These are phyloP conservation scores for Leccinum barrowsii DNA, from an alignment of 768 basidiomycete species.

Conservation along the genomic window DNA sequence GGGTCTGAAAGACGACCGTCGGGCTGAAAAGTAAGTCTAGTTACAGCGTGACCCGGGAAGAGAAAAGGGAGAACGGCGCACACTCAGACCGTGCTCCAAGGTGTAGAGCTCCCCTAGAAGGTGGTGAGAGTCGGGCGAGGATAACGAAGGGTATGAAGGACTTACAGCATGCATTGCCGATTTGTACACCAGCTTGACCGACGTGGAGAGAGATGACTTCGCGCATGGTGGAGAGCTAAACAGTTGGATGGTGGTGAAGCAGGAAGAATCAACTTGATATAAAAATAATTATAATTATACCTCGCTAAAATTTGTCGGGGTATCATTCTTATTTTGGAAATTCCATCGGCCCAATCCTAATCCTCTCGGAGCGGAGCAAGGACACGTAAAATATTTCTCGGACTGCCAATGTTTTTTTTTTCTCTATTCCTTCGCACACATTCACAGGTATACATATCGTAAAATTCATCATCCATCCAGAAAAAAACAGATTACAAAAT, in stretches of 20 bases:
- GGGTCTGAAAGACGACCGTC: slow-evolving; percentile 82
- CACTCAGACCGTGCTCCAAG: slow-evolving; percentile 93
- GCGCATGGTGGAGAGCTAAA: slow-evolving; percentile 51
- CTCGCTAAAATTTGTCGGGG: slow-evolving; percentile 19
- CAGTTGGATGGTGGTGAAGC: slow-evolving; percentile 11
- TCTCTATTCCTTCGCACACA: neutral
- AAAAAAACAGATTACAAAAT: slow-evolving; percentile 27
- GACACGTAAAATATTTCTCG: neutral
- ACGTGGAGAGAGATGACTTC: slow-evolving; percentile 97
- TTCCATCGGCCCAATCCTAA: slow-evolving; percentile 8
- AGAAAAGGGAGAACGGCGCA: slow-evolving; percentile 40
- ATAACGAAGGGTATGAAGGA: slow-evolving; percentile 15
- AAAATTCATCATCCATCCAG: slow-evolving; percentile 32
- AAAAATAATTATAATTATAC: neutral
- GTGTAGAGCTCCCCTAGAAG: slow-evolving; percentile 92
- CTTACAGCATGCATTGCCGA: slow-evolving; percentile 95
- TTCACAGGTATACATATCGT: slow-evolving; percentile 20
- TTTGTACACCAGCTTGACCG: slow-evolving; percentile 95
- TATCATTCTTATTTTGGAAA: slow-evolving; percentile 24
- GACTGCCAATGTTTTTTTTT: neutral
- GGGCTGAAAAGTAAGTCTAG: slow-evolving; percentile 47
- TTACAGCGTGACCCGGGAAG: slow-evolving; percentile 13
- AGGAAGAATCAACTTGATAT: slow-evolving; percentile 8
- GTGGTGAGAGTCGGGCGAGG: slow-evolving; percentile 9
- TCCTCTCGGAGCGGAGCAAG: neutral